phyloP scores from a whole-genome alignment of 169 alveolate genomes.

The Cryptosporidium ryanae region DNA sequence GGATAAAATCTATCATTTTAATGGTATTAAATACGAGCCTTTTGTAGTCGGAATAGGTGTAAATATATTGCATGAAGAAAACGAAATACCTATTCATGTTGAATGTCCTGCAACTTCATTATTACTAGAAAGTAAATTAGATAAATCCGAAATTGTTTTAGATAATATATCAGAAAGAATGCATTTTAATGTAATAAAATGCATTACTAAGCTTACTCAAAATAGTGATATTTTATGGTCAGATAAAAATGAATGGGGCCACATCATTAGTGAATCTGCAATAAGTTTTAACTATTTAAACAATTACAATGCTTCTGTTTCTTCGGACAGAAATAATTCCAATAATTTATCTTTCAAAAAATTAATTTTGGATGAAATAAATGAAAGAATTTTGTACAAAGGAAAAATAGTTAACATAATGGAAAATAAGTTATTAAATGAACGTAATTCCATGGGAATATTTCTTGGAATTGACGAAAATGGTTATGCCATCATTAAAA shows the following conservation, averaged over 20 bases:
- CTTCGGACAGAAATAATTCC: background rate
- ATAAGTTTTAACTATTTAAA: background rate
- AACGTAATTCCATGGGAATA: conserved; percentile 19
- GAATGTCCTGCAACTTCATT: conserved; percentile 64
- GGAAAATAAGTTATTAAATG: conserved; percentile 5
- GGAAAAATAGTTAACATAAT: conserved; percentile 13
- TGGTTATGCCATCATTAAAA: conserved; percentile 50
- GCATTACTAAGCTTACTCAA: background rate
- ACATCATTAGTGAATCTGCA: too few relatives aligned
- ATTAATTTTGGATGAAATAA: conserved; percentile 15
- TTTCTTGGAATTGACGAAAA: conserved; percentile 53
- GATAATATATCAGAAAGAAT: conserved; percentile 19
- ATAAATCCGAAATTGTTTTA: background rate
- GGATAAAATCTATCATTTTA: conserved; percentile 30
- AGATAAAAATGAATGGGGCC: too few relatives aligned
- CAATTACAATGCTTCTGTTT: background rate
- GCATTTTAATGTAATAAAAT: conserved; percentile 63
- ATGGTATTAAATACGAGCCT: conserved; percentile 33
- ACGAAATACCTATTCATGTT: conserved; percentile 32
- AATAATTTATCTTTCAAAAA: background rate
- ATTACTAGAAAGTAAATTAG: conserved; percentile 26
- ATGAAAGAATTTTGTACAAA: conserved; percentile 14
- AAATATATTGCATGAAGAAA: conserved; percentile 49
- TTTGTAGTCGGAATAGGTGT: conserved; percentile 66
- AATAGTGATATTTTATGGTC: background rate